These are phyloP conservation scores for Serendipita sp. DNA, from an alignment of 1,284 basidiomycete genomes.

Conservation along the genomic window DNA sequence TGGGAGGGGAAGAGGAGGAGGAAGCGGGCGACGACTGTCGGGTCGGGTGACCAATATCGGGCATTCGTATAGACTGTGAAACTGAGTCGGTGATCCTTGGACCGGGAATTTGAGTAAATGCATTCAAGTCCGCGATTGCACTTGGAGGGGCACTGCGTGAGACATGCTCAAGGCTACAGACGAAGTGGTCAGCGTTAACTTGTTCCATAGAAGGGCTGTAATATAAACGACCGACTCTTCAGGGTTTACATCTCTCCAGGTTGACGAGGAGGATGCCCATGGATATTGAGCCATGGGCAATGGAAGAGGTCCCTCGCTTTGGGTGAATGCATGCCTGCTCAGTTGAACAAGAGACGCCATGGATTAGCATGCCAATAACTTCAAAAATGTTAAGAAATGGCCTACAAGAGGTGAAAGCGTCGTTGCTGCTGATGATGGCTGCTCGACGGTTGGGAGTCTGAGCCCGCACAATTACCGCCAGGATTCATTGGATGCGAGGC, in stretches of 20 bases:
- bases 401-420: background rate
- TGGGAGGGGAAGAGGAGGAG: background rate
- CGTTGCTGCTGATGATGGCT: background rate
- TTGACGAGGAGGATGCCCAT: background rate
- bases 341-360: background rate
- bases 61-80: background rate
- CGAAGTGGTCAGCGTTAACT: background rate
- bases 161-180: constrained; percentile 1
- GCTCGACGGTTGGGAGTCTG: background rate
- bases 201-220: too few species aligned
- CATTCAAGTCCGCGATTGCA: background rate
- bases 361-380: too few species aligned
- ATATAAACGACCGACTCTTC: background rate
- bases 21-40: background rate
- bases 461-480: background rate
- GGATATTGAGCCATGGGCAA: constrained; percentile 1
- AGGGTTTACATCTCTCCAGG: background rate
- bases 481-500: background rate
- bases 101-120: background rate
- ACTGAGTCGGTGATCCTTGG: background rate
- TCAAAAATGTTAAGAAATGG: background rate
- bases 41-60: background rate
- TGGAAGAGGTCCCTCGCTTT: background rate
- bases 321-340: background rate
- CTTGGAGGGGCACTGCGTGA: constrained; percentile 4